phyloP scores from a whole-genome alignment of 441 rosid species.

The Capsella rubella region DNA sequence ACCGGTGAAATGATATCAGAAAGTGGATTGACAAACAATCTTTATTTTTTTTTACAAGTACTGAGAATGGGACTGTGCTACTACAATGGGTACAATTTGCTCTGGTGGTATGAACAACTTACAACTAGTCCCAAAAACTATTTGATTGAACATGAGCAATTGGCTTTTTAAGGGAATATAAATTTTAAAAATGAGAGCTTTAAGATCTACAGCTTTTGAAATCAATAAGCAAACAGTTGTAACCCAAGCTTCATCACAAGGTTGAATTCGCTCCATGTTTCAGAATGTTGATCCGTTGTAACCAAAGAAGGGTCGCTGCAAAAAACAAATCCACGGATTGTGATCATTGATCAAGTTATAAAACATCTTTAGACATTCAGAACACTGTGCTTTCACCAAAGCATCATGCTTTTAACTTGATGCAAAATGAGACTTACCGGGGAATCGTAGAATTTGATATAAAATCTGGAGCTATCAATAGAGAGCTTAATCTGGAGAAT shows the following conservation, averaged over 20 bases:
- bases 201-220: constrained; percentile 19
- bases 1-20: not conserved
- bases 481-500: constrained; percentile 85
- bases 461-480: constrained; percentile 86
- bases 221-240: constrained; percentile 3
- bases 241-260: constrained; percentile 12
- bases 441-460: constrained; percentile 86
- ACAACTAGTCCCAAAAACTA: not conserved
- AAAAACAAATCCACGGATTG: not conserved
- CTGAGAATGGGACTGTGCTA: too few relatives aligned
- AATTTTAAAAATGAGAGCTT: not conserved
- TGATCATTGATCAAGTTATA: not conserved
- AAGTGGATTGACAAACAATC: not conserved
- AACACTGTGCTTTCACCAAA: not conserved
- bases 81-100: not conserved
- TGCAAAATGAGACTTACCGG: constrained; percentile 50
- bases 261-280: constrained; percentile 28
- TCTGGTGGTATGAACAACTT: not conserved
- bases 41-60: too few relatives aligned
- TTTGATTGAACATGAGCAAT: not conserved
- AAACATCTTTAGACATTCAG: not conserved
- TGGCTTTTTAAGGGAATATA: not conserved
- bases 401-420: not conserved
- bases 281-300: constrained; percentile 86
- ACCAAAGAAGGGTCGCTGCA: constrained; percentile 79